Conservation (phyloP, 768 basidiomycete genomes). For the Gymnopilus junonius region DNA sequence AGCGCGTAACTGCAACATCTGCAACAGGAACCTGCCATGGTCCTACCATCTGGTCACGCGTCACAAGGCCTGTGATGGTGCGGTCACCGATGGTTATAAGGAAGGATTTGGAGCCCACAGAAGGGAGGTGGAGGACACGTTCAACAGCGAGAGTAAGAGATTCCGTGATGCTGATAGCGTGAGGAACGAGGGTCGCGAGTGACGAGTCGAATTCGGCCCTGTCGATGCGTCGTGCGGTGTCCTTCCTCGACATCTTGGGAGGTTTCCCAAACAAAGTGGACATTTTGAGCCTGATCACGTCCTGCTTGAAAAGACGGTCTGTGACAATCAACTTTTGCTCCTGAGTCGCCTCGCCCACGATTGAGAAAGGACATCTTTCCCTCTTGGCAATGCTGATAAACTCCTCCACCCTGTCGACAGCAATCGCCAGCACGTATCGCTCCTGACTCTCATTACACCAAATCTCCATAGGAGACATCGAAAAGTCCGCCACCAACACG, state of each 20-base stretch:
- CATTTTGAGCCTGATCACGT: slow-evolving; percentile 92
- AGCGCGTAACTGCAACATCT: slow-evolving; percentile 95
- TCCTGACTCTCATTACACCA: slow-evolving; percentile 99
- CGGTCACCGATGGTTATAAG: slow-evolving; percentile 98
- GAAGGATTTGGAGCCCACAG: slow-evolving; percentile 96
- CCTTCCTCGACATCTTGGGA: slow-evolving; percentile 85
- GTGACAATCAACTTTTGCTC: slow-evolving; percentile 88
- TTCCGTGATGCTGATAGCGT: slow-evolving; percentile 39
- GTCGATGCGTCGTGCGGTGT: slow-evolving; percentile 48
- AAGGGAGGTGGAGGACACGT: slow-evolving; percentile 88
- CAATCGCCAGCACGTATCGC: slow-evolving; percentile 93
- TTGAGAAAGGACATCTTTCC: slow-evolving; percentile 90
- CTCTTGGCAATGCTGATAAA: slow-evolving; percentile 83
- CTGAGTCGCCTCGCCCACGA: slow-evolving; percentile 87
- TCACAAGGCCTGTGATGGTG: slow-evolving; percentile 90
- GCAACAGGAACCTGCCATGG: slow-evolving; percentile 99
- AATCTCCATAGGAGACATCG: slow-evolving; percentile 99
- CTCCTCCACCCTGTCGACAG: slow-evolving; percentile 55
- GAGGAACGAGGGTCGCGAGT: slow-evolving; percentile 69
- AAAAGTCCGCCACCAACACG: slow-evolving; percentile 87
- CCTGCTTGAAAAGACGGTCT: slow-evolving; percentile 76
- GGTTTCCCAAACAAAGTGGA: slow-evolving; percentile 96
- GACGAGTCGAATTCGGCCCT: slow-evolving; percentile 69
- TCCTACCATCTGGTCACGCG: slow-evolving; percentile 98
- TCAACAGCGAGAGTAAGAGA: slow-evolving; percentile 68